Conservation (phyloP, 192 early-diverging fungal species). For the Backusella macrospora region DNA sequence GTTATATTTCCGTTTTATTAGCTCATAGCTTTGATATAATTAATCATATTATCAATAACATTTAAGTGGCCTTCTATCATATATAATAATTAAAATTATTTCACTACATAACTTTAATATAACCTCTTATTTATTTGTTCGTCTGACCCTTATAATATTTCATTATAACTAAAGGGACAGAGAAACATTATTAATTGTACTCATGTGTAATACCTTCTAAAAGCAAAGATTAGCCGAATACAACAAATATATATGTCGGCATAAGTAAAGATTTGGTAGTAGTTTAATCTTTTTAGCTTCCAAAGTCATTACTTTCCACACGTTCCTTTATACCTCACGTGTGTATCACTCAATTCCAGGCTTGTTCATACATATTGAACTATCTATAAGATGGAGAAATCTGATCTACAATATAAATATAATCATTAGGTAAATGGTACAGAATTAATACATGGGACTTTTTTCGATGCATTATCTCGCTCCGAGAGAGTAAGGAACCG, state of each 20-base stretch:
- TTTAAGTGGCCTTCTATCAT: not conserved
- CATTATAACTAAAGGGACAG: not conserved
- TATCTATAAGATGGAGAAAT: not conserved
- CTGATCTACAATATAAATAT: not conserved
- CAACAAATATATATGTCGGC: not conserved
- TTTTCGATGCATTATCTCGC: no score
- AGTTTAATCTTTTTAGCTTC: not conserved
- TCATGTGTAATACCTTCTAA: not conserved
- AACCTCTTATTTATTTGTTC: not conserved
- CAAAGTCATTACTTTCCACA: conserved; percentile 3
- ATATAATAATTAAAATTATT: not conserved
- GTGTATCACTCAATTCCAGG: not conserved
- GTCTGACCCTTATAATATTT: not conserved
- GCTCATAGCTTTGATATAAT: not conserved
- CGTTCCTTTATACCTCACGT: not conserved
- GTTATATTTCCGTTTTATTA: not conserved
- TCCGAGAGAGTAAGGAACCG: no score
- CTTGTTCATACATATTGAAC: not conserved
- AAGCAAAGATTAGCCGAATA: not conserved
- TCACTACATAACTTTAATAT: not conserved
- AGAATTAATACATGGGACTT: not conserved
- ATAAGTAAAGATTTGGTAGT: not conserved
- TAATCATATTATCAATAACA: not conserved
- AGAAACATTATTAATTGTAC: not conserved
- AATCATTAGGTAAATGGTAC: not conserved